A percentile compares a stretch with the other conserved stretches of the same genome.
These are phyloP conservation scores for Patellaria atrata DNA, from an alignment of 495 filamentous ascomycete species.

Conservation along the genomic window DNA sequence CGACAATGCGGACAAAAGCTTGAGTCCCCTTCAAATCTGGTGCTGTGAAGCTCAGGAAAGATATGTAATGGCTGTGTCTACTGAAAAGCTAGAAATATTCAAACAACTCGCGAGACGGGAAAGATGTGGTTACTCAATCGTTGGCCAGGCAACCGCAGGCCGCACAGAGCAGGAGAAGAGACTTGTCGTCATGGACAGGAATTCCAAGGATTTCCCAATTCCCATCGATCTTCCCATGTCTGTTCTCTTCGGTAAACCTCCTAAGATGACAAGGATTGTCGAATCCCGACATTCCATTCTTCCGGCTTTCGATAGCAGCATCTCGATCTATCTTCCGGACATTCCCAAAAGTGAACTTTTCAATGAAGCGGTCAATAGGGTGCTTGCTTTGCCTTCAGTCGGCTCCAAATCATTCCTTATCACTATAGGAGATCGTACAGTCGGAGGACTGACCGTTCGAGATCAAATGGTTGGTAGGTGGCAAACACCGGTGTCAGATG, in stretches of 20 bases:
- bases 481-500: slow-evolving; percentile 91
- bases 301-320: slow-evolving; percentile 55
- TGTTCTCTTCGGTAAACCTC: slow-evolving; percentile 79
- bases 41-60: slow-evolving; percentile 93
- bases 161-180: slow-evolving; percentile 47
- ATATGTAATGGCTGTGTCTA: slow-evolving; percentile 75
- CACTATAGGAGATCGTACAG: slow-evolving; percentile 85
- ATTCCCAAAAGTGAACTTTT: slow-evolving; percentile 51
- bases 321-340: slow-evolving; percentile 48
- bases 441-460: slow-evolving; percentile 73
- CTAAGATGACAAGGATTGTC: slow-evolving; percentile 69
- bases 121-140: slow-evolving; percentile 86
- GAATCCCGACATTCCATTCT: slow-evolving; percentile 54
- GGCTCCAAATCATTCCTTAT: slow-evolving; percentile 95
- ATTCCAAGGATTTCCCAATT: slow-evolving; percentile 57
- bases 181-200: slow-evolving; percentile 67
- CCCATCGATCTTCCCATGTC: slow-evolving; percentile 89
- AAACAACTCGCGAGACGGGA: slow-evolving; percentile 71
- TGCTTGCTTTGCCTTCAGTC: slow-evolving; percentile 74
- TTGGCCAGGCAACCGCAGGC: slow-evolving; percentile 59
- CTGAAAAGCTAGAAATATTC: slow-evolving; percentile 67
- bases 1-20: slow-evolving; percentile 73
- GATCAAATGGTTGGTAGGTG: slow-evolving; percentile 96
- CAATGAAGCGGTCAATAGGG: slow-evolving; percentile 58
- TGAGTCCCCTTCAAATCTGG: slow-evolving; percentile 95